These are phyloP conservation scores for Dryadomyces sulphureus DNA, from an alignment of 2,329 filamentous ascomycete species.

Conservation along the genomic window DNA sequence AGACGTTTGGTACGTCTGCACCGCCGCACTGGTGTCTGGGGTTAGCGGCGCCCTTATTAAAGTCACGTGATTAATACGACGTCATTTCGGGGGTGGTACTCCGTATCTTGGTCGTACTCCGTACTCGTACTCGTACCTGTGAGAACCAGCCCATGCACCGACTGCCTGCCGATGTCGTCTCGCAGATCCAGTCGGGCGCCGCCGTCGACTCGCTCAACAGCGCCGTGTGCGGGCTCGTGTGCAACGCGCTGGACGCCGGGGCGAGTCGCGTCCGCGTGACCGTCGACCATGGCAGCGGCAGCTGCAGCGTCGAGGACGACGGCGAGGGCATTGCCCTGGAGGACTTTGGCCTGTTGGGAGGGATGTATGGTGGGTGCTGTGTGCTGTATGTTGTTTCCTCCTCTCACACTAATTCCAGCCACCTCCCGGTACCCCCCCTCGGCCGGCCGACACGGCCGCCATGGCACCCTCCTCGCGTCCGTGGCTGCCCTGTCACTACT, in stretches of 20 bases:
- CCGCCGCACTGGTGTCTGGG: background rate
- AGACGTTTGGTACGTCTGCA: too few relatives aligned
- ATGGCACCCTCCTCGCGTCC: conserved; percentile 65
- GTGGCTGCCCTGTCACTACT: conserved; percentile 63
- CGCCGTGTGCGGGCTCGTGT: conserved; percentile 57
- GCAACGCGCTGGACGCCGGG: conserved; percentile 73
- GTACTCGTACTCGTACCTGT: too few relatives aligned
- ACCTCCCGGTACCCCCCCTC: conserved; percentile 55
- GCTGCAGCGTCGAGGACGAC: conserved; percentile 72
- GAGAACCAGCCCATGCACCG: conserved; percentile 46
- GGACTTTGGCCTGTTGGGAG: conserved; percentile 64
- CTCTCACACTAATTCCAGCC: conserved; percentile 30
- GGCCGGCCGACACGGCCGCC: conserved; percentile 42
- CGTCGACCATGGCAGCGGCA: conserved; percentile 61
- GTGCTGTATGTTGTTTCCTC: background rate
- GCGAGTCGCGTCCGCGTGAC: conserved; percentile 54
- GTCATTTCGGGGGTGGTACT: too few relatives aligned
- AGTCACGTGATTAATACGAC: background rate
- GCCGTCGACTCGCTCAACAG: conserved; percentile 59
- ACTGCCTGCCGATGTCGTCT: conserved; percentile 55
- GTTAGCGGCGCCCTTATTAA: background rate
- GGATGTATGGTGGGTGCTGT: conserved; percentile 15
- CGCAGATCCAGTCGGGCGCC: conserved; percentile 76
- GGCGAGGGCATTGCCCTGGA: conserved; percentile 58
- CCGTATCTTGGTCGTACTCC: too few relatives aligned